phyloP scores from a whole-genome alignment of 495 filamentous ascomycete genomes.

The Pyrenopolyporus hunteri region DNA sequence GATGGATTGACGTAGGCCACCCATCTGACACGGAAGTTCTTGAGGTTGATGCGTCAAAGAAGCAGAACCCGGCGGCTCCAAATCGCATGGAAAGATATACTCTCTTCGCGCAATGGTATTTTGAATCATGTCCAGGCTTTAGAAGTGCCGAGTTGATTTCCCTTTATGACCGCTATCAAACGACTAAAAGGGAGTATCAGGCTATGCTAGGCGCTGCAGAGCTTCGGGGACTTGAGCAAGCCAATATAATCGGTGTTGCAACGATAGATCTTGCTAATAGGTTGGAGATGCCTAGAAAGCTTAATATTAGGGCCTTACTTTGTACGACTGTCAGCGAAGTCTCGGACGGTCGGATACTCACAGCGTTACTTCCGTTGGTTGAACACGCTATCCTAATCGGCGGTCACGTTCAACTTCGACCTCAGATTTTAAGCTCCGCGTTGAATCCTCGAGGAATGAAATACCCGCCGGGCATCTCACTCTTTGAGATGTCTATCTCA shows the following conservation, averaged over 20 bases:
- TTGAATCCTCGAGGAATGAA: constrained; percentile 60
- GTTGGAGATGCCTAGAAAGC: constrained; percentile 61
- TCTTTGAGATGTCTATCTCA: constrained; percentile 71
- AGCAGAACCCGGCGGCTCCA: background rate
- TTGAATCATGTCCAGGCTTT: background rate
- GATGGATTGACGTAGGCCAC: constrained; percentile 16
- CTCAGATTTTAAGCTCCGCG: constrained; percentile 64
- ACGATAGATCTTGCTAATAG: constrained; percentile 74
- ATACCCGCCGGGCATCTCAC: constrained; percentile 67
- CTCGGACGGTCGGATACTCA: constrained; percentile 70
- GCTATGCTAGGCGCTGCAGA: constrained; percentile 48
- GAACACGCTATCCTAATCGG: constrained; percentile 79
- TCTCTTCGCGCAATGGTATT: background rate
- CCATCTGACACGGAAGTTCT: background rate
- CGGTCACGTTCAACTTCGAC: constrained; percentile 75
- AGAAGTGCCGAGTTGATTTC: constrained; percentile 21
- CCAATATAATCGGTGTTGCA: constrained; percentile 74
- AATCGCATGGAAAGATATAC: constrained; percentile 4
- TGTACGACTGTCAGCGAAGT: constrained; percentile 82
- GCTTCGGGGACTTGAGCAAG: constrained; percentile 55
- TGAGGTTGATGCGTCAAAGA: background rate
- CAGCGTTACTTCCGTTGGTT: constrained; percentile 68
- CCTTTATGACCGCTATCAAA: constrained; percentile 11
- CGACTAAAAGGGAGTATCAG: constrained; percentile 34
- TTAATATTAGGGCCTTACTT: constrained; percentile 69